Evolutionary conservation across 352 stramenopile genomes (phyloP), one percentile per base, ranked within the genome.

Genomic region (Pythium aphanidermatum): DNA sequence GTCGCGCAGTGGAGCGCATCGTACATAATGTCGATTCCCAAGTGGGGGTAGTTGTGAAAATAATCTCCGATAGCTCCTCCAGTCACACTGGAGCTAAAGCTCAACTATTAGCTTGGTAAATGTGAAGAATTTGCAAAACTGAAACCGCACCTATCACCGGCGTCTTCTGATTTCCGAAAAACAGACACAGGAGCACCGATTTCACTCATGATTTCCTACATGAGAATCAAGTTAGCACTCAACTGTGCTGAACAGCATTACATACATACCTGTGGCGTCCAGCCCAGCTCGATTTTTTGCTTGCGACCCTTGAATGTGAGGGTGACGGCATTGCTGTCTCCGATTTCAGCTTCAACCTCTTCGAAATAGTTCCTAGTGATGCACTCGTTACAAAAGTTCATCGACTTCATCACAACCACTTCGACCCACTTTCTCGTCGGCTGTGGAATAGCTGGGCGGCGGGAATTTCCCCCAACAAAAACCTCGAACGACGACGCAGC

Each of bases 11-110:
- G 81, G 38, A 82, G 68, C 4, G 67, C 70, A 29, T 86, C 57
- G 37, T 89, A 92, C 32, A 92, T 62, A 23, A 92, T 65, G 42
- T 92, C 81, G 32, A 90, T 51, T 13, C 81, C 81, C 4, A 92
- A 47, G 31, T 92, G 78, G 7, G 79, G 77, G 47, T 90, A 92
- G 55, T 92, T 92, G 58, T 92, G 81, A 44, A 92, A 90, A 41
- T 91, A 92, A 31, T 90, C 74, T 3, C 74, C 67, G 2, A 83
- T 57, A 1, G 69, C 50, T 8, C 78, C 79, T 17, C 71, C 72
- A 46, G 63, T 64, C 40, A 83, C 49, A 8, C 67, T 82, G 10
- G 70, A 54, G 32, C 72, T 84, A 35, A 5, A 51, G 4, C 33
- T 19, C 26, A 21, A 20, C 8, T 4, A 10, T 38, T 24, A 44